Evolutionary conservation across 192 early-diverging fungal genomes (phyloP), one percentile per base, ranked within the genome.

Genomic region (Kappamyces sp.): DNA sequence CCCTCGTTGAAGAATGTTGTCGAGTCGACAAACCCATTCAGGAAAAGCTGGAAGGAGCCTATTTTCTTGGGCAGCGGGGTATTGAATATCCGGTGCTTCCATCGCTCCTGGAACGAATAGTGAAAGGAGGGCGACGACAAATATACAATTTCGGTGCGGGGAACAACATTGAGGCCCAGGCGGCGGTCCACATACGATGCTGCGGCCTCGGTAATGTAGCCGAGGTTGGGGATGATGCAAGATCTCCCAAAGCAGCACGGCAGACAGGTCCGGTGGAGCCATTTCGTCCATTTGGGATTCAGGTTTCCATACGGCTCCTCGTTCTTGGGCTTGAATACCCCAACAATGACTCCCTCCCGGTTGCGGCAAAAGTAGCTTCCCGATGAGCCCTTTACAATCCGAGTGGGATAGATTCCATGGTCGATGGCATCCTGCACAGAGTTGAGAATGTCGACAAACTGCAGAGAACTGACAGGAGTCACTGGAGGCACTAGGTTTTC

Each of bases 231-330:
- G 47, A 95, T 93, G 54, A 94, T 65, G 59, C 87, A 91, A 38
- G 76, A 83, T 22, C 89, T 75, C 1, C 92, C 91, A 80, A 95
- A 95, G 50, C 83, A 91, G 63, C 90, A 95, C 2, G 89, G 88
- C 48, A 90, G 86, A 11, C 92, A 49, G 64, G 90, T 90, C 11
- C 87, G 71, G 57, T 95, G 93, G 14, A 93, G 73, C 89, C 89
- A 95, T 64, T 95, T 94, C 1, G 86, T 82, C 91, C 90, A 95
- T 69, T 95, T 93, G 77, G 89, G 64, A 82, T 88, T 73, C 82
- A 88, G 57, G 78, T 63, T 14, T 1, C 81, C 81, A 42, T 83
- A 83, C 9, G 81, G 81, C 57, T 83, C 81, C 50, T 83, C 81
- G 65, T 83, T 74, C 55, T 76, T 78, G 14, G 81, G 93, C 61